Evolutionary conservation across 2,329 filamentous ascomycete genomes (phyloP).

Genomic region (Penicillium vulpinum): DNA sequence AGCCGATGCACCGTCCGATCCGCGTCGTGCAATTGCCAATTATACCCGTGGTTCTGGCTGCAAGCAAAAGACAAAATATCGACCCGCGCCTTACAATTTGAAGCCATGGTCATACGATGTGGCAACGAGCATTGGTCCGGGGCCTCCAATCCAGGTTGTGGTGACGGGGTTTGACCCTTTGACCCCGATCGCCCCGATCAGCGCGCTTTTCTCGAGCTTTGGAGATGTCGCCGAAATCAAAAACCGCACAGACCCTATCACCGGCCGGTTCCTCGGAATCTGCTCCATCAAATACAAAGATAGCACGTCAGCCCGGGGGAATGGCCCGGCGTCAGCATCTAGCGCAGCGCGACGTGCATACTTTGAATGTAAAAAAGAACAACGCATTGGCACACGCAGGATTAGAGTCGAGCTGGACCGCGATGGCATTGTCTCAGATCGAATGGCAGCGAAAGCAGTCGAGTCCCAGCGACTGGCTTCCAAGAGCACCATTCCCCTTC

Average conservation of each 20-base stretch:
- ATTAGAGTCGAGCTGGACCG: constrained; percentile 87
- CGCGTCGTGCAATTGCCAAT: constrained; percentile 68
- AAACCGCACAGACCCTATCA: constrained; percentile 93
- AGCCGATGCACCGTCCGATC: constrained; percentile 69
- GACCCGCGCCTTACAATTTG: constrained; percentile 74
- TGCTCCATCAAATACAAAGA: constrained; percentile 90
- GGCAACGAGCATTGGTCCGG: constrained; percentile 80
- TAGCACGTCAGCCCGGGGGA: constrained; percentile 55
- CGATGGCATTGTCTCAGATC: constrained; percentile 78
- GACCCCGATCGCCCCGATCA: constrained; percentile 62
- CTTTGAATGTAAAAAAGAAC: constrained; percentile 72
- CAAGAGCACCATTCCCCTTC: constrained; percentile 28
- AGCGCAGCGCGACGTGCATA: constrained; percentile 77
- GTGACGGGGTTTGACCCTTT: constrained; percentile 96
- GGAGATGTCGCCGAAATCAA: constrained; percentile 81
- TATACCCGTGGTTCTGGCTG: constrained; percentile 63
- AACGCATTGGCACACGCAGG: constrained; percentile 73
- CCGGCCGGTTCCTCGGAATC: constrained; percentile 90
- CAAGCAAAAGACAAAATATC: constrained; percentile 68
- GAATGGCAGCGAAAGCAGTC: constrained; percentile 73
- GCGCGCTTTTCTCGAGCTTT: constrained; percentile 43
- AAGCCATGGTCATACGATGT: constrained; percentile 80
- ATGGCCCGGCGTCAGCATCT: constrained; percentile 63
- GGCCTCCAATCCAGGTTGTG: constrained; percentile 85
- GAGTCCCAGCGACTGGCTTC: constrained; percentile 63